A percentile compares a stretch with the other conserved stretches of the same genome.
phyloP scores from a whole-genome alignment of 139 green algal species.

The Desmodesmus armatus region DNA sequence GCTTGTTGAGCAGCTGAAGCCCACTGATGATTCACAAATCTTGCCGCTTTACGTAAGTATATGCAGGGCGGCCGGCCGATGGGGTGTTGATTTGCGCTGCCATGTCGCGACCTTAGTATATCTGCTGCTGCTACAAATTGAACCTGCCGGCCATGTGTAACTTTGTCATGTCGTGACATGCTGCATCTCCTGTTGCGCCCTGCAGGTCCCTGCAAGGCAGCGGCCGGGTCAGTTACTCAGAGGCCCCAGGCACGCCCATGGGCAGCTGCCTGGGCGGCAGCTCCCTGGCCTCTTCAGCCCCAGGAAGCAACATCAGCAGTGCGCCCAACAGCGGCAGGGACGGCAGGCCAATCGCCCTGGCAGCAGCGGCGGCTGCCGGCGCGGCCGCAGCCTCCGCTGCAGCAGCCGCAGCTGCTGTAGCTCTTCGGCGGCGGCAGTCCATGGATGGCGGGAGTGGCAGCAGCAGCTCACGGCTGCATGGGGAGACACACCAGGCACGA shows the following conservation, averaged over 20 bases:
- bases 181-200: too few relatives aligned
- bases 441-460: too few relatives aligned
- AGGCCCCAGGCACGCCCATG: background rate
- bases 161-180: background rate
- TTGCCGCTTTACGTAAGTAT: background rate
- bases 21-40: background rate
- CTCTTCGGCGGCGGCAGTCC: too few relatives aligned
- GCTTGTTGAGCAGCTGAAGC: background rate
- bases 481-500: too few relatives aligned
- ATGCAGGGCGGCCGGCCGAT: background rate
- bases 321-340: background rate
- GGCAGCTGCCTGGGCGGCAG: background rate
- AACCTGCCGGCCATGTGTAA: background rate
- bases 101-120: background rate
- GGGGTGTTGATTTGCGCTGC: background rate
- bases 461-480: background rate
- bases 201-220: conserved; percentile 1
- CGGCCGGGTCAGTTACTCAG: conserved; percentile 19
- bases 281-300: background rate
- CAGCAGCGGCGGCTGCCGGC: background rate
- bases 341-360: background rate
- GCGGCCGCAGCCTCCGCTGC: background rate
- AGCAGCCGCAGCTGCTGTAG: background rate
- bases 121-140: background rate
- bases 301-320: background rate